Evolutionary conservation across 2,329 filamentous ascomycete genomes (phyloP).

Genomic region (Chaetothyriales sp.): DNA sequence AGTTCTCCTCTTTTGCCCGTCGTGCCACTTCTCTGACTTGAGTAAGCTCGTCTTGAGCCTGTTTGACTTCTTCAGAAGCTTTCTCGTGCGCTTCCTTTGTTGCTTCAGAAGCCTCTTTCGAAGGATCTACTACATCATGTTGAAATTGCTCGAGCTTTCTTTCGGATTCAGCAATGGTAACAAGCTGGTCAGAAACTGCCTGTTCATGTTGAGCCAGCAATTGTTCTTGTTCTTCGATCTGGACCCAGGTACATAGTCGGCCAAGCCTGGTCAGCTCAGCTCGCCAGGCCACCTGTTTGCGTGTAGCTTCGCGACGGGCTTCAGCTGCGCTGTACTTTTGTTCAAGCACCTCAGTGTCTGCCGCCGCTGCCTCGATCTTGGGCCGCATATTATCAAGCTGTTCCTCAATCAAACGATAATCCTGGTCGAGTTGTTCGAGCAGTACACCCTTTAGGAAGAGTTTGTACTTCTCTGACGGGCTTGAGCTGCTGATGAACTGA

Average conservation of each 20-base stretch:
- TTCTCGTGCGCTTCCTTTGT: not conserved
- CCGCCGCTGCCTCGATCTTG: constrained; percentile 45
- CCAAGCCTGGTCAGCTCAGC: not conserved
- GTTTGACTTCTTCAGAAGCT: not conserved
- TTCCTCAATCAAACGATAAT: constrained; percentile 73
- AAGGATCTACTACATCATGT: not conserved
- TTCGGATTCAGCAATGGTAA: not conserved
- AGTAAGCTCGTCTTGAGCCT: constrained; percentile 40
- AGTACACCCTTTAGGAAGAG: constrained; percentile 94
- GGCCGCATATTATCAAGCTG: constrained; percentile 56
- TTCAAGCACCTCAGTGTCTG: constrained; percentile 49
- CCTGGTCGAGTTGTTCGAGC: constrained; percentile 76
- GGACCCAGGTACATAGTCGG: not conserved
- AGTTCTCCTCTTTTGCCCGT: constrained; percentile 27
- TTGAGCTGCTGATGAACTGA: constrained; percentile 78
- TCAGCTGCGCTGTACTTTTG: constrained; percentile 22
- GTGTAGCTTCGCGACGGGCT: not conserved
- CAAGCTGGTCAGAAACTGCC: not conserved
- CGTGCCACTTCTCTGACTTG: constrained; percentile 29
- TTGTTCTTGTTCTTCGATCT: not conserved
- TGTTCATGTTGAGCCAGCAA: not conserved
- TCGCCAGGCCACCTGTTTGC: not conserved
- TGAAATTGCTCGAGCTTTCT: not conserved
- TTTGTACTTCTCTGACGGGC: constrained; percentile 74
- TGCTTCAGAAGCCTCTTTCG: not conserved